Evolutionary conservation across 2,329 filamentous ascomycete genomes (phyloP), one percentile per base, ranked within the genome.

Genomic region (Huntiella abstrusa): DNA sequence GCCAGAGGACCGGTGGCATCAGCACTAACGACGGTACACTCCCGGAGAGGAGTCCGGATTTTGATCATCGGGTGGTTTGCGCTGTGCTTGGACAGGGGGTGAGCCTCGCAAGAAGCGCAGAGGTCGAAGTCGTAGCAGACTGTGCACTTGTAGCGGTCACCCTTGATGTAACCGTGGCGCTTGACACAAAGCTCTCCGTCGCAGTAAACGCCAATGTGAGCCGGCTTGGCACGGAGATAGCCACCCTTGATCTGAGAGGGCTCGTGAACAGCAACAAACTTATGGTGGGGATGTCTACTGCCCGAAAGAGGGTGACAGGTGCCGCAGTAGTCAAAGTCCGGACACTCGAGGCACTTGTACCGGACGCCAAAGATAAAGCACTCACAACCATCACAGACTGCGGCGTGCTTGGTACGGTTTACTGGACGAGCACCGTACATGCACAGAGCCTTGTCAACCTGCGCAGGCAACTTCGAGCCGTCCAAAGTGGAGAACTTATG

Each of bases 31-130:
- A 98, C 83, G 51, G 75, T 87, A 33, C 94, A 83, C 54, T 83
- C 80, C 54, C 84, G 82, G 42, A 98, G 80, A 7, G 88, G 83
- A 2, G 83, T 92, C 71, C 85, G 93, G 69, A 98, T 86, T 67
- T 94, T 95, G 68, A 98, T 86, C 55, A 98, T 68, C 22, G 91
- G 91, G 56, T 98, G 91, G n/a, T 87, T 93, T 62, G 77, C 79
- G 68, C 96, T 95, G 68, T 98, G 91, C 16, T 66, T 68, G 61
- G 92, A 88, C 52, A 69, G 69, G 5, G 91, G 91, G 55, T 77
- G 77, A 42, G 88, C 85, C 65, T 98, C 92, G 64, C 91, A 98
- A 58, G 75, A 82, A 58, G 83, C 84, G 60, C 91, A 98, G 67
- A 95, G 94, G 63, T 98, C 91, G 33, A 80, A 80, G 60, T 98